Base-by-base conservation (phyloP, 1,139 yeast species). In the Taphrina flavorubra region DNA sequence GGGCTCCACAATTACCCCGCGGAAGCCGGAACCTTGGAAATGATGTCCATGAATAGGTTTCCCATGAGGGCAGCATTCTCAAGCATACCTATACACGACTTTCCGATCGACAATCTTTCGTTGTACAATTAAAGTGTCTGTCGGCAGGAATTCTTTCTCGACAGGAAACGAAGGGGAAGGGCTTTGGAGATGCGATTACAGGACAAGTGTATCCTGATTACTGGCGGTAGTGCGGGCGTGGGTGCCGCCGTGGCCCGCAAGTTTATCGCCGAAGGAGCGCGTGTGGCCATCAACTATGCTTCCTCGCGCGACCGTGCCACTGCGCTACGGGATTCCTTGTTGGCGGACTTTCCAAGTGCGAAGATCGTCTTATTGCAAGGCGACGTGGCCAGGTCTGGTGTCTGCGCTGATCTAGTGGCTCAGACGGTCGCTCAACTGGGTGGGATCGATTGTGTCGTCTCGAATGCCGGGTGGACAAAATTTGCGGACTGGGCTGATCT, bases 241-340 rank as follows among this genome's bases (percentile, higher is more conserved):
- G 74, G 73, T 14, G 74, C 73, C 11, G 74, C 65, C 13, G 67
- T 72, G 40, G 75, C 70, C 13, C 64, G 56, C 51, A 61, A 68
- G 31, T 71, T 73, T 42, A 74, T 74, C 8, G 65, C 55, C 1
- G 72, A 66, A 14, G 74, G 74, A 14, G 72, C 74, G 68, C 65
- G 74, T 57, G 71, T 76, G 7, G 77, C 74, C 49, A 74, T 79
- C 70, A 79, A 79, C 71, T 79, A 78, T 71, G 75, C 78, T 40
- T 70, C 75, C 51, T 73, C 78, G 5, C 68, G 68, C 34, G 76
- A 73, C 7, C 68, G 77, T 44, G 81, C 81, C 25, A 51, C 71
- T 18, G 42, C 66, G 8, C 53, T 68, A 14, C 51, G 51, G 11
- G 61, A 65, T 16, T 16, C n/a, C 36, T 14, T 70, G 10, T 62